Evolutionary conservation across 768 basidiomycete species (phyloP).

Genomic region (Leccinum variicolor): DNA sequence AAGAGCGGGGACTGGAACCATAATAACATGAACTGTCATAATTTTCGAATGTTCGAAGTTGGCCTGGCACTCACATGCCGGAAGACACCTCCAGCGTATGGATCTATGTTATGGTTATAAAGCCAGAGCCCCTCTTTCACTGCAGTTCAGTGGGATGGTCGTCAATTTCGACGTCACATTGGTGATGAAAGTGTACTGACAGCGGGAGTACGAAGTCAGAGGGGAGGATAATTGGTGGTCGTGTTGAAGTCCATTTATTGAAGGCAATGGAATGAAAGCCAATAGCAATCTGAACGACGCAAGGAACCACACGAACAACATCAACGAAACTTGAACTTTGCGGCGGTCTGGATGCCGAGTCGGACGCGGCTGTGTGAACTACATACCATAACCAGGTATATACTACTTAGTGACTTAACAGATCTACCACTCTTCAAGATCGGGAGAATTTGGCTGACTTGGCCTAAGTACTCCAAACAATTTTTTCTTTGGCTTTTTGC

Average conservation of each 20-base stretch:
- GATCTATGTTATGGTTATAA: slow-evolving; percentile 71
- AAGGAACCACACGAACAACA: slow-evolving; percentile 37
- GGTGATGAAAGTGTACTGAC: slow-evolving; percentile 42
- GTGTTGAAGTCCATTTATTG: slow-evolving; percentile 45
- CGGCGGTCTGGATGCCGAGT: background rate
- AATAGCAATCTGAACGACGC: slow-evolving; percentile 50
- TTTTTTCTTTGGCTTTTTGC: background rate
- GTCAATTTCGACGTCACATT: background rate
- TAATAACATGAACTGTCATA: background rate
- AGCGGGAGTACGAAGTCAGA: slow-evolving; percentile 70
- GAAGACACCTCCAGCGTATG: slow-evolving; percentile 84
- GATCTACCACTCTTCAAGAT: no score
- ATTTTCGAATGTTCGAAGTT: background rate
- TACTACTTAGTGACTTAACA: no score
- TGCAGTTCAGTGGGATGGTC: slow-evolving; percentile 28
- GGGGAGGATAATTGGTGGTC: slow-evolving; percentile 81
- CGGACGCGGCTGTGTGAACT: background rate
- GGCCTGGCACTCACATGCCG: slow-evolving; percentile 61
- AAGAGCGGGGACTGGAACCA: slow-evolving; percentile 70
- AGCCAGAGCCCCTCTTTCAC: slow-evolving; percentile 91
- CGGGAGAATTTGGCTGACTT: background rate
- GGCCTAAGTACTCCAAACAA: background rate
- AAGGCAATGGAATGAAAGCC: slow-evolving; percentile 47
- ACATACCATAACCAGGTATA: background rate
- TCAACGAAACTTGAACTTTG: background rate